phyloP scores from a whole-genome alignment of 768 basidiomycete species.

The Psilocybe cyanescens region DNA sequence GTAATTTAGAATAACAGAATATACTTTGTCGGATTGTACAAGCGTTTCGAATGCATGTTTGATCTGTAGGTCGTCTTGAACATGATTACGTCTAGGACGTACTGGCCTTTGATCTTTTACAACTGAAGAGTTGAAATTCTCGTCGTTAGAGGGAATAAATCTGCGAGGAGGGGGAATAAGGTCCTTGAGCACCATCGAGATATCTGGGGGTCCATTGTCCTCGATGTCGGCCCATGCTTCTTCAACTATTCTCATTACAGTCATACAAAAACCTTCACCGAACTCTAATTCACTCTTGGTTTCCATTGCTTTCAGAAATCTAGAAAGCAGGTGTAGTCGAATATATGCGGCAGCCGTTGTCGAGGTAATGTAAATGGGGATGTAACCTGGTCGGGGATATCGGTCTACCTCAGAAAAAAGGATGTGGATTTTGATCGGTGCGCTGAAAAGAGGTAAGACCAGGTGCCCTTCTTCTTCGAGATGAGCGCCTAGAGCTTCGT shows the following conservation, averaged over 20 bases:
- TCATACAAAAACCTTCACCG: slow-evolving; percentile 76
- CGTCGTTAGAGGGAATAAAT: slow-evolving; percentile 1
- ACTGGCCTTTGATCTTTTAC: background rate
- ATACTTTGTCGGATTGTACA: slow-evolving; percentile 41
- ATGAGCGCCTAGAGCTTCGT: slow-evolving; percentile 59
- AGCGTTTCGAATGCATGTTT: slow-evolving; percentile 55
- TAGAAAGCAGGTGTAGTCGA: slow-evolving; percentile 78
- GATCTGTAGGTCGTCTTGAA: slow-evolving; percentile 44
- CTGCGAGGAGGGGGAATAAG: slow-evolving; percentile 44
- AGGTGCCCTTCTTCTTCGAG: slow-evolving; percentile 49
- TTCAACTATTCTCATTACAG: slow-evolving; percentile 70
- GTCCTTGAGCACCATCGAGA: slow-evolving; percentile 66
- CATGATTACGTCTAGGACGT: background rate
- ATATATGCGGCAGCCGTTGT: slow-evolving; percentile 75
- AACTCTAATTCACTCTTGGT: slow-evolving; percentile 58
- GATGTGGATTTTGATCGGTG: slow-evolving; percentile 69
- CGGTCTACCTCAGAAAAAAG: slow-evolving; percentile 52
- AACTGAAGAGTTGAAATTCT: background rate
- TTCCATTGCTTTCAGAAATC: slow-evolving; percentile 60
- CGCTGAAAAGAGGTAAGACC: slow-evolving; percentile 66
- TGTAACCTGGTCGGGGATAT: slow-evolving; percentile 49
- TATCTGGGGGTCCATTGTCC: slow-evolving; percentile 74
- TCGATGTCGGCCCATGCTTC: slow-evolving; percentile 70
- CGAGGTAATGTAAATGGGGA: slow-evolving; percentile 79
- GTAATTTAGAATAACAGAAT: background rate